Evolutionary conservation across 1,139 yeast species (phyloP).

Genomic region (Suhomyces wounanorum): DNA sequence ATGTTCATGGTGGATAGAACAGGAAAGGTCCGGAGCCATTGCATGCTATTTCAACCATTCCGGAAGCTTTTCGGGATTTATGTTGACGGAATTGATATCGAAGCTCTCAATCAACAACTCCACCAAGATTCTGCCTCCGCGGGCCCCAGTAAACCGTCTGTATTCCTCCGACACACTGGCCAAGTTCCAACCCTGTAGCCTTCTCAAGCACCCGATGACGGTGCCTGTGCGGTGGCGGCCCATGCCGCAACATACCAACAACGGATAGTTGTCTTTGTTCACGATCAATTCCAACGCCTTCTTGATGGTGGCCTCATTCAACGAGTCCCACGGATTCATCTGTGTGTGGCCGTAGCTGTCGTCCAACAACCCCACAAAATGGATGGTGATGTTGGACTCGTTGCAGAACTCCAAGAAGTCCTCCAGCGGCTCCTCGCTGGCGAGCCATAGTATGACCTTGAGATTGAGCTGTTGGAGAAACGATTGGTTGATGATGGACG

Average conservation of each 20-base stretch:
- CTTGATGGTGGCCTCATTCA: conserved; percentile 78
- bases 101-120: conserved; percentile 88
- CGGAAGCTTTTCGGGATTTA: conserved; percentile 53
- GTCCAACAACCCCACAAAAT: conserved; percentile 66
- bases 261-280: conserved; percentile 72
- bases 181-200: conserved; percentile 93
- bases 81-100: conserved; percentile 56
- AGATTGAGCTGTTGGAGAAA: conserved; percentile 74
- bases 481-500: conserved; percentile 91
- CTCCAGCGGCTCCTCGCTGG: conserved; percentile 93
- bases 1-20: too few species aligned
- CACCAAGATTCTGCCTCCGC: conserved; percentile 89
- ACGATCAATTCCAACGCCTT: conserved; percentile 77
- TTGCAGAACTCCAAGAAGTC: conserved; percentile 81
- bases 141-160: conserved; percentile 86
- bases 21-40: neutral
- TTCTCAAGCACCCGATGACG: conserved; percentile 86
- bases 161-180: conserved; percentile 94
- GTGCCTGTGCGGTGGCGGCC: conserved; percentile 97
- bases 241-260: conserved; percentile 95
- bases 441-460: conserved; percentile 87
- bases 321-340: conserved; percentile 91
- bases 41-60: conserved; percentile 32
- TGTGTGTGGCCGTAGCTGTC: conserved; percentile 27
- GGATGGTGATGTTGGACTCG: conserved; percentile 64